Percentiles rank a stretch among this genome's conserved stretches.
These are phyloP conservation scores for Lachancea lanzarotensis DNA, from an alignment of 805 yeast species.

Conservation along the genomic window DNA sequence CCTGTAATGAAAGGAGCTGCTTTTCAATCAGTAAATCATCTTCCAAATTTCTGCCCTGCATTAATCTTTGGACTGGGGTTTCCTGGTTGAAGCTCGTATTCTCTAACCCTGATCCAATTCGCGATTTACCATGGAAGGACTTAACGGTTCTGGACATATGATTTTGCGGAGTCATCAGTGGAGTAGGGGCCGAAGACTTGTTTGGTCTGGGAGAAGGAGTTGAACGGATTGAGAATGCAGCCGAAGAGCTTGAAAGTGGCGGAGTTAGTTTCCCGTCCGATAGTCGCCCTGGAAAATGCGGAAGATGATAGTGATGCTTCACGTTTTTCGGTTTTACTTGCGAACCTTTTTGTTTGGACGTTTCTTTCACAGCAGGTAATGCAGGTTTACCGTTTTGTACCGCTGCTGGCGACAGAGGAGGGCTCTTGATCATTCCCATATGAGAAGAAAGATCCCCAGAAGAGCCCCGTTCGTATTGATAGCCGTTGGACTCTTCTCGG, in stretches of 20 bases:
- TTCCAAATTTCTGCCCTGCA: slow-evolving; percentile 9
- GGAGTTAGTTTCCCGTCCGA: slow-evolving; percentile 9
- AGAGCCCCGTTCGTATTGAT: slow-evolving; percentile 1
- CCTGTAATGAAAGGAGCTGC: slow-evolving; percentile 8
- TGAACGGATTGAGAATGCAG: slow-evolving; percentile 2
- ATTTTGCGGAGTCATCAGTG: slow-evolving; percentile 1
- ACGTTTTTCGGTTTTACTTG: slow-evolving; percentile 11
- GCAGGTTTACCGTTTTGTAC: slow-evolving; percentile 1
- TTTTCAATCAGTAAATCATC: slow-evolving; percentile 8
- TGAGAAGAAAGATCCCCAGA: background rate
- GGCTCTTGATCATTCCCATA: background rate
- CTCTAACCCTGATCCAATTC: background rate
- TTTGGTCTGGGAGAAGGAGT: slow-evolving; percentile 7
- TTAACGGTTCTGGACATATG: slow-evolving; percentile 2
- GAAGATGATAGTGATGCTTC: slow-evolving; percentile 23
- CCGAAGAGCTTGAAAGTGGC: slow-evolving; percentile 7
- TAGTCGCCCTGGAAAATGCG: slow-evolving; percentile 19
- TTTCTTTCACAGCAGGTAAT: slow-evolving; percentile 2
- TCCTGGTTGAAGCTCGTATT: background rate
- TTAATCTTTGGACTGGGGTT: slow-evolving; percentile 7
- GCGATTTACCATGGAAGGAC: slow-evolving; percentile 1
- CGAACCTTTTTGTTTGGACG: slow-evolving; percentile 1
- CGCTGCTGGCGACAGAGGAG: slow-evolving; percentile 2
- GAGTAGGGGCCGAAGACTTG: background rate
- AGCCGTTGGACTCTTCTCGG: slow-evolving; percentile 14